Conservation (phyloP, 1,139 yeast species). For the Taiozyma onychis region DNA sequence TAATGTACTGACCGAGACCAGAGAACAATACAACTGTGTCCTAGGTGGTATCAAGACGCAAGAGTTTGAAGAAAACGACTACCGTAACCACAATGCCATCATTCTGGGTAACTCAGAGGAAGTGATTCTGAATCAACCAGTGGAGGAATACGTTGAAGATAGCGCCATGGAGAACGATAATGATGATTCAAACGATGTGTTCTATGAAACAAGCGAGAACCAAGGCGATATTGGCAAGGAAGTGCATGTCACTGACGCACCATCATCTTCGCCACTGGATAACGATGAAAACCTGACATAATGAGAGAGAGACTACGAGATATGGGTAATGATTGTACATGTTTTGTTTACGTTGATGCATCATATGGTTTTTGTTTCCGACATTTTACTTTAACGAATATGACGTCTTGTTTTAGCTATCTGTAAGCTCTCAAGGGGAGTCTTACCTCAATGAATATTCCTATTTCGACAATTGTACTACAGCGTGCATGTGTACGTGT, state of each 20-base stretch:
- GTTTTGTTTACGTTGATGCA: neutral
- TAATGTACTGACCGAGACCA: constrained; percentile 75
- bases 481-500: no score
- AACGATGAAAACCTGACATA: neutral
- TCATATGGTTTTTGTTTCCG: neutral
- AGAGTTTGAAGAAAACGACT: constrained; percentile 18
- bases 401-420: neutral
- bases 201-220: constrained; percentile 3
- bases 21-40: constrained; percentile 92
- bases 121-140: constrained; percentile 19
- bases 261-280: neutral
- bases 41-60: constrained; percentile 56
- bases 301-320: neutral
- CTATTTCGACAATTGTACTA: neutral
- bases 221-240: constrained; percentile 21
- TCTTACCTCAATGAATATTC: neutral
- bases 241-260: constrained; percentile 9
- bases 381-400: neutral
- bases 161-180: constrained; percentile 1
- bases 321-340: neutral
- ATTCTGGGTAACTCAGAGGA: constrained; percentile 24
- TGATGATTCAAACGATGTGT: constrained; percentile 6
- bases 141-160: constrained; percentile 1
- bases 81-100: constrained; percentile 22
- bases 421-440: neutral